Evolutionary conservation across 768 basidiomycete genomes (phyloP).

Genomic region (Paxillus ammoniavirescens): DNA sequence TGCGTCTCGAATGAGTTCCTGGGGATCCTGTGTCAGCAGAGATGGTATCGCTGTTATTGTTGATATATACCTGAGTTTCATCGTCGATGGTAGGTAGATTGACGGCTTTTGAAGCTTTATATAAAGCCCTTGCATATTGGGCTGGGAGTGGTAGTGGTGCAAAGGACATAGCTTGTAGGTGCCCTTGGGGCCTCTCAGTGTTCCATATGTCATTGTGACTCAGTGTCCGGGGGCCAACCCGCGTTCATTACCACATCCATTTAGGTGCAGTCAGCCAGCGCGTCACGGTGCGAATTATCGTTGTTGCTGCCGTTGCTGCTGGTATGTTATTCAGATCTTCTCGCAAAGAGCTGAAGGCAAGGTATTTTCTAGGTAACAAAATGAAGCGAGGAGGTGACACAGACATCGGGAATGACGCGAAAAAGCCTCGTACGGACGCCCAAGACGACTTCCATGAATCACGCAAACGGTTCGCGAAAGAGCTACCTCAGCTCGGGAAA

Average conservation of each 20-base stretch:
- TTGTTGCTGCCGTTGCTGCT: not conserved
- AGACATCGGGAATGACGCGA: not conserved
- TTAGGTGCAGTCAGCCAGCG: not conserved
- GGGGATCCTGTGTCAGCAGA: conserved; percentile 9
- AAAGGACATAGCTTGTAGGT: conserved; percentile 12
- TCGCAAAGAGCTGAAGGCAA: too few species aligned
- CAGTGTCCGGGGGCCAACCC: conserved; percentile 5
- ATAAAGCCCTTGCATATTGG: conserved; percentile 41
- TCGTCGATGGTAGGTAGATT: conserved; percentile 41
- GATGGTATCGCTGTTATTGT: not conserved
- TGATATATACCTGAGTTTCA: conserved; percentile 42
- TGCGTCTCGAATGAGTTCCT: conserved; percentile 61
- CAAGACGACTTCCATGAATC: conserved; percentile 21
- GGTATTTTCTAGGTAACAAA: not conserved
- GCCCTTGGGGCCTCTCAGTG: conserved; percentile 2
- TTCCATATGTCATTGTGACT: not conserved
- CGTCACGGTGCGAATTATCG: not conserved
- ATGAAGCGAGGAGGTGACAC: conserved; percentile 4
- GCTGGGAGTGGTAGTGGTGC: conserved; percentile 31
- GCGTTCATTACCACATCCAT: not conserved
- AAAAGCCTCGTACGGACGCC: conserved; percentile 1
- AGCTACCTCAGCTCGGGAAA: conserved; percentile 30
- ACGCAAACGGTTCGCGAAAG: conserved; percentile 29
- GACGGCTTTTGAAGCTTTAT: conserved; percentile 36
- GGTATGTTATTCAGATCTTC: not conserved